Conservation (phyloP, 345 rosid species). For the Ricinus communis region DNA sequence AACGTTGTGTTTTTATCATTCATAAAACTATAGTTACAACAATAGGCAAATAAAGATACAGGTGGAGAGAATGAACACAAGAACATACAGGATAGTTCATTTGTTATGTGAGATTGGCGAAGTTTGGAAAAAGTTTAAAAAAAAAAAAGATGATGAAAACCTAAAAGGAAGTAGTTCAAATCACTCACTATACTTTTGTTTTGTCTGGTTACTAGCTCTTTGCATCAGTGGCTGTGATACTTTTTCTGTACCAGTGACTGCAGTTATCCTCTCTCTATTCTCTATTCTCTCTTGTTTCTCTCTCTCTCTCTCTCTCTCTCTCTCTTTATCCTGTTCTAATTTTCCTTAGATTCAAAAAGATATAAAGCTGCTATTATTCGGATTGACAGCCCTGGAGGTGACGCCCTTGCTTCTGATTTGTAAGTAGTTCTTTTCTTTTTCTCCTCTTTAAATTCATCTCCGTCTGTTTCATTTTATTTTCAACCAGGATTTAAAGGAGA, state of each 20-base stretch:
- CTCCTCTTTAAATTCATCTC: not conserved
- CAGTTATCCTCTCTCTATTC: conserved; percentile 18
- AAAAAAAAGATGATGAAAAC: not conserved
- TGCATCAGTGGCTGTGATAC: not conserved
- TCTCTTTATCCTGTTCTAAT: not conserved
- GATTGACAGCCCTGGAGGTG: conserved; percentile 98
- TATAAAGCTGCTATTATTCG: conserved; percentile 86
- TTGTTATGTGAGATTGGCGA: not conserved
- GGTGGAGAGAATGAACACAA: not conserved
- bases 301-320: too few relatives aligned
- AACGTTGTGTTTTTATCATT: not conserved
- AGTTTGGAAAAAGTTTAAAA: too few relatives aligned
- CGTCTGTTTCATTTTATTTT: too few relatives aligned
- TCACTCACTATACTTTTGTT: not conserved
- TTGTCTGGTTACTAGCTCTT: conserved; percentile 5
- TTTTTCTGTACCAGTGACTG: conserved; percentile 6
- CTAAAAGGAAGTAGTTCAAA: not conserved
- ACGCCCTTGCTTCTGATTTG: conserved; percentile 98
- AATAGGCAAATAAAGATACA: not conserved
- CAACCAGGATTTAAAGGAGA: not conserved
- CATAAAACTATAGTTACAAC: not conserved
- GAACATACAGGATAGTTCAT: not conserved
- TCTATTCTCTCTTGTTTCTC: not conserved
- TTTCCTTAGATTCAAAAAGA: conserved; percentile 60
- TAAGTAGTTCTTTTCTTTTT: conserved; percentile 49